Evolutionary conservation across 1,284 basidiomycete species (phyloP), one percentile per base, ranked within the genome.

Genomic region (Moesziomyces sp.): DNA sequence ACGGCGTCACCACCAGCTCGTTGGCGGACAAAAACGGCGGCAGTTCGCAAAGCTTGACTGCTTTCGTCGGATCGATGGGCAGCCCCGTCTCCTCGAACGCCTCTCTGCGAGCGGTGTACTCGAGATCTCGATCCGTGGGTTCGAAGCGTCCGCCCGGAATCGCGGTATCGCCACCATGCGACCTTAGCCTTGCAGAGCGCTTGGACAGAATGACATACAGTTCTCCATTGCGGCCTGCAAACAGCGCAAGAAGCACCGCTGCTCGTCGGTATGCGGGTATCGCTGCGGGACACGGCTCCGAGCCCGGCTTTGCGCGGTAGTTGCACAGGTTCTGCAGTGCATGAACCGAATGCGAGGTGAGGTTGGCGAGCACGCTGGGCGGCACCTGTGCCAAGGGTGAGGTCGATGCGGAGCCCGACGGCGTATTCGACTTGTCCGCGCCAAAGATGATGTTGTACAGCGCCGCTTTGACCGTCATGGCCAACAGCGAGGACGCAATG

Each of bases 11-110:
- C 2, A 82, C 75, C 9, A 83, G 60, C 57, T 83, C 81, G 65
- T 83, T 83, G 16, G 80, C 80, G 0, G 74, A 77, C 8, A 83
- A 54, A 47, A 82, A 83, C 0, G 79, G 68, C 4, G 74, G 72
- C 24, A 83, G 59, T 49, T 77, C 55, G 63, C 80, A 82, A 2
- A 83, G 58, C 40, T 73, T 78, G 23, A 68, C 58, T 1, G 80
- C 67, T 24, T 74, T 64, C 2, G 46, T 38, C 1, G 65, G 26
- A 51, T 76, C 61, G 30, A 82, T 73, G 2, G 61, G 58, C 2
- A 85, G 52, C 5, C 84, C 84, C 0, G 76, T 81, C 71, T 85
- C 81, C 58, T 84, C 83, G 26, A 57, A 58, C 6, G 81, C 74
- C 48, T 84, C 83, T 18, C 83, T 40, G 8, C 71, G 52, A 2